A percentile compares a stretch with the other conserved stretches of the same genome.
These are phyloP conservation scores for Comarum palustre DNA, from an alignment of 306 rosid genomes.

Conservation along the genomic window DNA sequence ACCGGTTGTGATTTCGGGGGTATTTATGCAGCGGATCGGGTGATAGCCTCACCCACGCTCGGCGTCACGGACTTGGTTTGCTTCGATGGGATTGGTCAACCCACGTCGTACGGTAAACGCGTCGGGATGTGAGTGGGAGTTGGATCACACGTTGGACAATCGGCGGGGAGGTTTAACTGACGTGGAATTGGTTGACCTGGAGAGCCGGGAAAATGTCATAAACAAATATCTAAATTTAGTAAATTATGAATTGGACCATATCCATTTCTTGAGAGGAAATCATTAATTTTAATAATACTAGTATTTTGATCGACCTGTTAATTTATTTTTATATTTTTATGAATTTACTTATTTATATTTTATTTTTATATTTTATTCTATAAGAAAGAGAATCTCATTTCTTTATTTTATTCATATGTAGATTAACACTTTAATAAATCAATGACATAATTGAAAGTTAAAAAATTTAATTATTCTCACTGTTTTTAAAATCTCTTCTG, in stretches of 20 bases:
- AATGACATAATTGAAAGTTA: too few relatives aligned
- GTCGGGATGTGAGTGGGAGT: background rate
- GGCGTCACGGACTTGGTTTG: background rate
- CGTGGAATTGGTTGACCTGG: background rate
- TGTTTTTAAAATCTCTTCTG: too few relatives aligned
- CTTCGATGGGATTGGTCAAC: background rate
- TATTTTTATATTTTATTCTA: too few relatives aligned
- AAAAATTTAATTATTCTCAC: too few relatives aligned
- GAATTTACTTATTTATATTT: too few relatives aligned
- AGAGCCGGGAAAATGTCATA: background rate
- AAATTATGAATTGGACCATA: background rate
- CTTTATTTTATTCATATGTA: too few relatives aligned
- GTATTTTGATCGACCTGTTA: too few relatives aligned
- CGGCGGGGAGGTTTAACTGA: background rate
- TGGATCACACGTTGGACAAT: background rate
- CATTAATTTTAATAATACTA: background rate
- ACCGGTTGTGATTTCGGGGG: too few relatives aligned
- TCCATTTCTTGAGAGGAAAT: background rate
- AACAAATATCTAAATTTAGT: too few relatives aligned
- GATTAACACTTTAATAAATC: too few relatives aligned
- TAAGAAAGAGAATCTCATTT: too few relatives aligned
- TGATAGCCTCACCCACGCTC: background rate
- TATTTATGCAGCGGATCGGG: background rate
- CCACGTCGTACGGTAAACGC: background rate
- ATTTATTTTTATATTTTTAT: too few relatives aligned